Conservation (phyloP, 1,284 basidiomycete genomes). For the Ceratobasidium theobromae region DNA sequence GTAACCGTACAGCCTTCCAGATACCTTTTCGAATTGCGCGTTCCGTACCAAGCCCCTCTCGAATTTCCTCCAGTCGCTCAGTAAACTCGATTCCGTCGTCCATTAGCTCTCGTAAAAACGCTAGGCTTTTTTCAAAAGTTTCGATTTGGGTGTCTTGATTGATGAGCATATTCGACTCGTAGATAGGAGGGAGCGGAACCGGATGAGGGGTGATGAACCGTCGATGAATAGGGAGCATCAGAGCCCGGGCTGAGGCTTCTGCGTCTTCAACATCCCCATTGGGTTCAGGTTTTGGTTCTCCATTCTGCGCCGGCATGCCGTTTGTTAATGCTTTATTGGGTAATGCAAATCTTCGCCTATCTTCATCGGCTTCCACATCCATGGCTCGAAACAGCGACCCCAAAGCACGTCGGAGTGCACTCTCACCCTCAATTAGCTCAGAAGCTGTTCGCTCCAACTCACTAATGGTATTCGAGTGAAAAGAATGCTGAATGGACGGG, state of each 20-base stretch:
- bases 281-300: constrained; percentile 21
- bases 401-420: constrained; percentile 64
- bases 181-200: constrained; percentile 29
- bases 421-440: constrained; percentile 75
- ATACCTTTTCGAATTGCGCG: constrained; percentile 65
- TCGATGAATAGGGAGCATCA: constrained; percentile 32
- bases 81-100: constrained; percentile 80
- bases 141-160: constrained; percentile 44
- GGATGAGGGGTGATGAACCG: constrained; percentile 35
- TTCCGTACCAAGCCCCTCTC: constrained; percentile 71
- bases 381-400: constrained; percentile 77
- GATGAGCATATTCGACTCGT: constrained; percentile 31
- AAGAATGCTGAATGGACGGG: constrained; percentile 76
- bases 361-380: constrained; percentile 54
- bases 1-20: constrained; percentile 71
- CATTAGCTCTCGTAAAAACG: constrained; percentile 68
- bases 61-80: constrained; percentile 73
- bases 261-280: constrained; percentile 30
- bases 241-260: constrained; percentile 21
- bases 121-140: constrained; percentile 68
- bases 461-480: constrained; percentile 70
- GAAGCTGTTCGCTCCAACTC: constrained; percentile 77
- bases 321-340: constrained; percentile 5
- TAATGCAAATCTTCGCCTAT: constrained; percentile 16
- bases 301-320: constrained; percentile 1